phyloP scores from a whole-genome alignment of 139 green algal genomes.

The Tetraselmis chui region DNA sequence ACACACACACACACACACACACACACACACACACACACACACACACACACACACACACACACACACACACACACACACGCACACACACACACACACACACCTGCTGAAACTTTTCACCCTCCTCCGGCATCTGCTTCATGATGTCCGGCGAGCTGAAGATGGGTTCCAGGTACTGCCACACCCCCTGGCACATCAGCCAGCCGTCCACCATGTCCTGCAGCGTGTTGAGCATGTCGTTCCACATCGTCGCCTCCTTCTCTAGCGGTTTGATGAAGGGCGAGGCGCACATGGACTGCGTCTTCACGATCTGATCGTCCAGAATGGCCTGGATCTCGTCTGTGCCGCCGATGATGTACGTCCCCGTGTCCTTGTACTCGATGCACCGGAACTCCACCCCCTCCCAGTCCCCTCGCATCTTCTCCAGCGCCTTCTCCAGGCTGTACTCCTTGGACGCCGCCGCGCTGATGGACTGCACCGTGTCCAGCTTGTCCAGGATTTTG shows the following conservation, averaged over 20 bases:
- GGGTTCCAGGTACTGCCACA: slow-evolving; percentile 83
- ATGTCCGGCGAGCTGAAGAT: slow-evolving; percentile 81
- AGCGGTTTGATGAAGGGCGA: slow-evolving; percentile 76
- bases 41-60: not conserved
- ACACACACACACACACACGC: not conserved
- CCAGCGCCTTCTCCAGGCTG: slow-evolving; percentile 64
- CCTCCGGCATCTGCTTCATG: slow-evolving; percentile 80
- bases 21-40: too few relatives aligned
- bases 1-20: too few relatives aligned
- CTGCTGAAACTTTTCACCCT: slow-evolving; percentile 71
- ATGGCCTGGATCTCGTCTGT: slow-evolving; percentile 72
- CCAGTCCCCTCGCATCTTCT: slow-evolving; percentile 75
- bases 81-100: slow-evolving; percentile 24
- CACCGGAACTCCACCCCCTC: slow-evolving; percentile 59
- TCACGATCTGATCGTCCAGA: slow-evolving; percentile 75
- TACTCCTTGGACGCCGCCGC: slow-evolving; percentile 53
- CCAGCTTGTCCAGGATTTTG: slow-evolving; percentile 48
- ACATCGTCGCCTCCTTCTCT: slow-evolving; percentile 44
- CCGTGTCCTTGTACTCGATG: slow-evolving; percentile 70
- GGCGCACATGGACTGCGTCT: slow-evolving; percentile 63
- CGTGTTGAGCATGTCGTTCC: slow-evolving; percentile 56
- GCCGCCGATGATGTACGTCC: slow-evolving; percentile 70
- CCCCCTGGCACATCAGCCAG: slow-evolving; percentile 68
- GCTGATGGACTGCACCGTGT: slow-evolving; percentile 40
- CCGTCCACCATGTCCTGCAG: slow-evolving; percentile 78